Conservation (phyloP, 305 asterid genomes). For the Fraxinus baroniana region DNA sequence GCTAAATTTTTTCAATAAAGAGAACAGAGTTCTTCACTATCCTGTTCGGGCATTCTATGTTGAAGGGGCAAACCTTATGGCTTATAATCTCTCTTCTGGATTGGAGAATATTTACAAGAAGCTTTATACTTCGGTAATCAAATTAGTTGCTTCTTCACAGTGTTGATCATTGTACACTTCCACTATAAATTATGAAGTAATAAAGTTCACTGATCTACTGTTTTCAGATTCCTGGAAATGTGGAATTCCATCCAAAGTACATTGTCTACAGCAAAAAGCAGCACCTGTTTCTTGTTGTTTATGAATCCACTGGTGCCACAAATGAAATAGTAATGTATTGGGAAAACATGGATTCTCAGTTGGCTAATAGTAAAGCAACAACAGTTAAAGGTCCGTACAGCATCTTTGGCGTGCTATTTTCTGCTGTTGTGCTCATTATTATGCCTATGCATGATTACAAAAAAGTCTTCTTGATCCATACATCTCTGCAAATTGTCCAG, state of each 20-base stretch:
- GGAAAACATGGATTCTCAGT: conserved; percentile 89
- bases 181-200: conserved; percentile 22
- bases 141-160: conserved; percentile 22
- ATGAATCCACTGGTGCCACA: conserved; percentile 71
- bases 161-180: conserved; percentile 24
- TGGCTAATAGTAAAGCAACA: conserved; percentile 77
- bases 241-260: conserved; percentile 73
- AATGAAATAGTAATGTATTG: conserved; percentile 90
- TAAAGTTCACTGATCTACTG: conserved; percentile 29
- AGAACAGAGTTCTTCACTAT: conserved; percentile 90
- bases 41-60: conserved; percentile 93
- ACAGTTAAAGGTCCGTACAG: conserved; percentile 72
- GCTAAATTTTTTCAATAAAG: conserved; percentile 87
- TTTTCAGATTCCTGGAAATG: conserved; percentile 86
- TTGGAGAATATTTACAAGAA: conserved; percentile 84
- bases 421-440: conserved; percentile 18
- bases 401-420: conserved; percentile 17
- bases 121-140: conserved; percentile 79
- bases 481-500: conserved; percentile 47
- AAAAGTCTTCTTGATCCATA: conserved; percentile 22
- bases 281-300: conserved; percentile 81
- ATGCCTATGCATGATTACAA: conserved; percentile 13
- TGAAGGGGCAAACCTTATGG: conserved; percentile 92
- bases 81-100: conserved; percentile 91
- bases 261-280: conserved; percentile 78